A percentile compares a stretch with the other conserved stretches of the same genome.
These are phyloP conservation scores for Nakazawaea sp. DNA, from an alignment of 805 yeast species.

Conservation along the genomic window DNA sequence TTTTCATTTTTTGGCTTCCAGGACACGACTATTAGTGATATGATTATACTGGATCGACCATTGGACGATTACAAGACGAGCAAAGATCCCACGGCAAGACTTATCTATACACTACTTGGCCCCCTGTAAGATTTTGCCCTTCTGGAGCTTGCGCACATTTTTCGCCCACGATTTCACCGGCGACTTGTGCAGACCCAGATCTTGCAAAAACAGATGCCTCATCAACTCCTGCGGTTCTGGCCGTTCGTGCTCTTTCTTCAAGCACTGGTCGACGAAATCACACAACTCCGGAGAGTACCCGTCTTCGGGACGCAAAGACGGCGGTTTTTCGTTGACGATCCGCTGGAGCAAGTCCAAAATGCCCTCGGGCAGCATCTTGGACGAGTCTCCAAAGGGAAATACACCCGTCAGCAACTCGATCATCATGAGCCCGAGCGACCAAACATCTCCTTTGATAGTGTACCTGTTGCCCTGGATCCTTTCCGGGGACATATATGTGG, in stretches of 20 bases:
- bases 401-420: constrained; percentile 83
- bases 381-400: constrained; percentile 60
- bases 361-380: constrained; percentile 57
- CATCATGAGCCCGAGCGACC: constrained; percentile 92
- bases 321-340: constrained; percentile 91
- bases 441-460: constrained; percentile 92
- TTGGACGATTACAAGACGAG: too few relatives aligned
- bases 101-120: too few relatives aligned
- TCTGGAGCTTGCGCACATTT: constrained; percentile 28
- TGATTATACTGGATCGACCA: too few relatives aligned
- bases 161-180: constrained; percentile 29
- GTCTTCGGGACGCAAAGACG: constrained; percentile 42
- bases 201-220: constrained; percentile 25
- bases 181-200: constrained; percentile 20
- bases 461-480: constrained; percentile 92
- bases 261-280: constrained; percentile 66
- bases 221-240: constrained; percentile 70
- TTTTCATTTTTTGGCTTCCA: too few relatives aligned
- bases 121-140: constrained; percentile 28
- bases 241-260: constrained; percentile 67
- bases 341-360: constrained; percentile 86
- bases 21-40: too few relatives aligned
- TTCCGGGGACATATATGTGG: constrained; percentile 97
- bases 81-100: too few relatives aligned
- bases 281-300: constrained; percentile 47